These are phyloP conservation scores for Orbilia ellipsospora DNA, from an alignment of 2,329 filamentous ascomycete genomes.

Conservation along the genomic window DNA sequence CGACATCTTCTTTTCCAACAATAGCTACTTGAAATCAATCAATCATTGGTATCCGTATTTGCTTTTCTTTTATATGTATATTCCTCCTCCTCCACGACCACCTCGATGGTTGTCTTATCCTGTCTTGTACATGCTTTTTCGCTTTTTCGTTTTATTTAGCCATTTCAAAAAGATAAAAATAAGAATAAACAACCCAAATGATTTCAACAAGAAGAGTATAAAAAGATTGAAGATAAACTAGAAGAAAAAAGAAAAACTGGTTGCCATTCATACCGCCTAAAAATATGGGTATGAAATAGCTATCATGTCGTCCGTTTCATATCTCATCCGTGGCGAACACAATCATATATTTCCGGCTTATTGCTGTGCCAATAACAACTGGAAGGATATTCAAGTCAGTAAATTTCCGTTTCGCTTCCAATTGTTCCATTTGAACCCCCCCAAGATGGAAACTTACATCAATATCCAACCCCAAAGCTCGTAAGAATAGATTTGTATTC, in stretches of 20 bases:
- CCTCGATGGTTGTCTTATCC: not conserved
- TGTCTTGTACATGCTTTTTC: conserved; percentile 11
- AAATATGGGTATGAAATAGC: conserved; percentile 55
- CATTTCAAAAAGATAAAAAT: not conserved
- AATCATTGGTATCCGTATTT: conserved; percentile 5
- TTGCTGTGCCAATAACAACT: conserved; percentile 22
- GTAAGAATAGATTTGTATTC: conserved; percentile 98
- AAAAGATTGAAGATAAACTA: not conserved
- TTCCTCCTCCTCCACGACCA: not conserved
- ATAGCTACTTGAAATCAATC: not conserved
- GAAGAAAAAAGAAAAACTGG: conserved; percentile 6
- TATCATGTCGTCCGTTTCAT: not conserved
- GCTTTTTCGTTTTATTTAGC: conserved; percentile 6
- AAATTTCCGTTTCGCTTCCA: not conserved
- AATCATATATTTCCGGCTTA: not conserved
- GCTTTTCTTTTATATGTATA: conserved; percentile 16
- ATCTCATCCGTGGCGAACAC: not conserved
- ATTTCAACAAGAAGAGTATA: not conserved
- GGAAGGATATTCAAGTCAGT: conserved; percentile 12
- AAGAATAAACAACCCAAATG: not conserved
- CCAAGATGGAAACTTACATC: conserved; percentile 65
- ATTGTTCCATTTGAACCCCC: not conserved
- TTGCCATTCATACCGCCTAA: conserved; percentile 52
- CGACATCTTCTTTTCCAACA: no score
- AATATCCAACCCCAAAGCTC: conserved; percentile 97